Evolutionary conservation across 176 grass and related monocot species (phyloP).

Genomic region (Pontederia paniculata): DNA sequence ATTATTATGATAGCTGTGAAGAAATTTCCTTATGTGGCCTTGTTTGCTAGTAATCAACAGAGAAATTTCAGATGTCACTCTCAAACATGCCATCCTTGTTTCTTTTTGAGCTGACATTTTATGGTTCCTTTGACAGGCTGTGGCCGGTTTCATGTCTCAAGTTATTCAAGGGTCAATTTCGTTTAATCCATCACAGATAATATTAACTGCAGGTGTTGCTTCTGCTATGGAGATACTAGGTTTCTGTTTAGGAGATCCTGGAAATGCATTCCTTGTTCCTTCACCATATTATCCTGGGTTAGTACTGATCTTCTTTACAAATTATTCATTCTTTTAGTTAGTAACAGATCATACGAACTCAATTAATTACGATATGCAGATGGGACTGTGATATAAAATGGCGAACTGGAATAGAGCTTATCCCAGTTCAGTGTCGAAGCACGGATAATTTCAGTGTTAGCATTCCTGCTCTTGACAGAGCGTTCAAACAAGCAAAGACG

Average conservation of each 20-base stretch:
- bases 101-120: background rate
- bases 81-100: background rate
- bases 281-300: slow-evolving; percentile 98
- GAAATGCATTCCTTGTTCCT: slow-evolving; percentile 97
- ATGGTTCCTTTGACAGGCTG: slow-evolving; percentile 43
- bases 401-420: slow-evolving; percentile 73
- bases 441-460: slow-evolving; percentile 79
- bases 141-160: slow-evolving; percentile 82
- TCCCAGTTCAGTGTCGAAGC: slow-evolving; percentile 88
- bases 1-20: no score
- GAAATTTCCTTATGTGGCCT: background rate
- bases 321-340: background rate
- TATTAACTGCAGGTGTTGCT: slow-evolving; percentile 75
- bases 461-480: slow-evolving; percentile 63
- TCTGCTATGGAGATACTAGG: slow-evolving; percentile 87
- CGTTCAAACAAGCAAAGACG: slow-evolving; percentile 86
- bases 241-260: slow-evolving; percentile 82
- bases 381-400: slow-evolving; percentile 94
- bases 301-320: no score
- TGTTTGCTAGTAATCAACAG: background rate
- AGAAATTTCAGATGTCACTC: background rate
- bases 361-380: slow-evolving; percentile 20
- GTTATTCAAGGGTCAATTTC: slow-evolving; percentile 55
- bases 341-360: no score
- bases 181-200: slow-evolving; percentile 73